phyloP scores from a whole-genome alignment of 176 grass and related monocot species.

The Alopecurus myosuroides region DNA sequence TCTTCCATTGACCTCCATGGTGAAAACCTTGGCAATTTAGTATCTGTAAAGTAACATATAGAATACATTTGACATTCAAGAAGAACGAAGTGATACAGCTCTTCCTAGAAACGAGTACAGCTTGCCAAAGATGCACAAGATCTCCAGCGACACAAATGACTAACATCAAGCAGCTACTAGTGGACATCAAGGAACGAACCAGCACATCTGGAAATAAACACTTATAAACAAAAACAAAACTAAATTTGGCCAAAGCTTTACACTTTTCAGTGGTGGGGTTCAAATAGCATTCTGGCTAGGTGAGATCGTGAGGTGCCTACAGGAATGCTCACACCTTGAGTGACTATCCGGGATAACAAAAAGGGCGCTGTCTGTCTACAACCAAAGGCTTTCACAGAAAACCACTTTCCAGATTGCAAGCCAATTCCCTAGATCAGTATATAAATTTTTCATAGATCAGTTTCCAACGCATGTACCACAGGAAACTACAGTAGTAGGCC shows the following conservation, averaged over 20 bases:
- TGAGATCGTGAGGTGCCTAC: background rate
- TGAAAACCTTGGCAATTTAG: conserved; percentile 8
- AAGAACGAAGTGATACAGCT: background rate
- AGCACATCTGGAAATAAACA: conserved; percentile 18
- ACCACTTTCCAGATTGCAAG: too few relatives aligned
- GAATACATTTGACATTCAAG: background rate
- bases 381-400: background rate
- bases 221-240: background rate
- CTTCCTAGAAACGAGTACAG: background rate
- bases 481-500: too few relatives aligned
- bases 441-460: too few relatives aligned
- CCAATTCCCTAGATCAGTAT: too few relatives aligned
- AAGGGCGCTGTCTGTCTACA: background rate
- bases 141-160: background rate
- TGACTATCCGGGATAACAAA: background rate
- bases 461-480: too few relatives aligned
- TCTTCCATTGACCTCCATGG: conserved; percentile 65
- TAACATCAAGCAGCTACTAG: background rate
- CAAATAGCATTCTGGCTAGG: background rate
- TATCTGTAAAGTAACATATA: conserved; percentile 29
- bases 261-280: background rate
- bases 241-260: background rate
- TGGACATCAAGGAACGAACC: conserved; percentile 11
- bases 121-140: background rate
- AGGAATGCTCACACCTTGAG: background rate